A percentile compares a stretch with the other conserved stretches of the same genome.
Conservation (phyloP, 306 rosid genomes). For the Vigna hirtella region DNA sequence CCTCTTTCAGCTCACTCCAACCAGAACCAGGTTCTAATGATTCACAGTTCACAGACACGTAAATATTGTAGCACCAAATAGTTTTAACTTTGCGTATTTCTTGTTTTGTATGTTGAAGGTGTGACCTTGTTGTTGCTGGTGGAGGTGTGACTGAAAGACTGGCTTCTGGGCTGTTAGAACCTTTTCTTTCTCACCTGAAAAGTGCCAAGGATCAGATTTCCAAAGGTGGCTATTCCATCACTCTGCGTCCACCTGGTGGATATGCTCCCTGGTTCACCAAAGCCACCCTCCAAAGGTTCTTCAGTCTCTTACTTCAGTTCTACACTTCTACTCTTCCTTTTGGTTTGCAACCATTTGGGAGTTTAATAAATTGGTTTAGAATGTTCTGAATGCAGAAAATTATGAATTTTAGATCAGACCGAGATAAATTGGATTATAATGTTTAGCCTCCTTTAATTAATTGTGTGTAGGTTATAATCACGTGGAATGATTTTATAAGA, state of each 20-base stretch:
- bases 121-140: constrained; percentile 75
- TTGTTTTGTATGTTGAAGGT: constrained; percentile 57
- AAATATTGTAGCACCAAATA: constrained; percentile 22
- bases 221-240: constrained; percentile 94
- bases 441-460: constrained; percentile 11
- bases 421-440: not conserved
- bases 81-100: constrained; percentile 26
- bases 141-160: constrained; percentile 78
- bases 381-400: constrained; percentile 34
- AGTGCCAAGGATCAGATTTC: constrained; percentile 96
- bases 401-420: constrained; percentile 33
- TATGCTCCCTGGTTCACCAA: constrained; percentile 92
- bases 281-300: constrained; percentile 87
- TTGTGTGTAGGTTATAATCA: not conserved
- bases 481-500: not conserved
- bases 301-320: not conserved
- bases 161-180: constrained; percentile 90
- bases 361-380: constrained; percentile 29
- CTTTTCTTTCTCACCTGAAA: constrained; percentile 80
- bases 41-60: constrained; percentile 12
- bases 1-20: constrained; percentile 98
- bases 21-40: constrained; percentile 80
- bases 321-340: not conserved
- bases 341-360: not conserved
- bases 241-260: constrained; percentile 67